Base-by-base conservation (phyloP, 1,139 yeast genomes). In the Yamadazyma diddensiae region DNA sequence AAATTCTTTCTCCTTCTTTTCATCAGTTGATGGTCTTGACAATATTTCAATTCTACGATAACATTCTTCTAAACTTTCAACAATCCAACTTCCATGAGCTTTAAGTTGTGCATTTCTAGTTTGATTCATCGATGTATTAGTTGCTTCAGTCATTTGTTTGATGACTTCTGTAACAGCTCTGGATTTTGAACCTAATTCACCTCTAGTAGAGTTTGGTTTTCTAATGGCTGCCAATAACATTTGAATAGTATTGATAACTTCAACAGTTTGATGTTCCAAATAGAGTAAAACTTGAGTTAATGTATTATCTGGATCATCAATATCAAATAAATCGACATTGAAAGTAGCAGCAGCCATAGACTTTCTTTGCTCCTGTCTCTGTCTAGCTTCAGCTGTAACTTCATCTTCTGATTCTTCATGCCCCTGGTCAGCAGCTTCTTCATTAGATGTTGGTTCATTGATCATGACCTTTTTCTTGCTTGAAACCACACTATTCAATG, bases 21-120 rank as follows among this genome's bases (percentile, higher is more conserved):
- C 29, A 45, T 59, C 77, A 5, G 56, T 43, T 26, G 57, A 59
- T 21, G 76, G 69, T 40, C 67, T 70, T 50, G 85, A 78, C 42
- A 84, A 67, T 14, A 70, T 66, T 33, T 73, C 73, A 87, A 83
- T 84, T 49, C 97, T 76, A 46, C 79, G 79, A 29, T 82, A 77
- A 57, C 97, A 90, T 56, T 87, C 96, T 35, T 80, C 82, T 49
- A 90, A 72, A 44, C 86, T 82, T 48, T 80, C 82, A 33, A 90
- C 92, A 39, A 90, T 94, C 82, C 94, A 90, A 38, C 77, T 73
- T 8, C 96, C 97, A 58, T 88, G 95, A 40, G 86, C 95, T 62
- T 83, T 86, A 49, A 90, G 73, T 52, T 82, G 82, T 12, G 77
- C 75, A 57, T 82, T 86, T 53, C 94, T 76, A 21, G 94, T 82